phyloP scores from a whole-genome alignment of 2,329 filamentous ascomycete genomes.

The Chaetomium strumarium region DNA sequence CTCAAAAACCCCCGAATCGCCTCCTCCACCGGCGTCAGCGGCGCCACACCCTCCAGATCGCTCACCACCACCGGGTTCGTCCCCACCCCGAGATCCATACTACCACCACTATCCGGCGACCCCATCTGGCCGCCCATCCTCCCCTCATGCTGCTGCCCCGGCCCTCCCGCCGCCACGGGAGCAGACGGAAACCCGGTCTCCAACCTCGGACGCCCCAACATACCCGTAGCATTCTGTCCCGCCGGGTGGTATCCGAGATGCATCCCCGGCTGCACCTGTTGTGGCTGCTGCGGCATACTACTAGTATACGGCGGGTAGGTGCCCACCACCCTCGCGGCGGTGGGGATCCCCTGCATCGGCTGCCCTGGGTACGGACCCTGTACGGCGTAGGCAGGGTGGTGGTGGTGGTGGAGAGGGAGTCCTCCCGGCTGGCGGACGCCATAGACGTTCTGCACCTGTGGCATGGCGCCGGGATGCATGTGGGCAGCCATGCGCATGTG shows the following conservation, averaged over 20 bases:
- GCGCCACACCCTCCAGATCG: too few relatives aligned
- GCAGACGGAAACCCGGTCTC: constrained; percentile 8
- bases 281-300: neutral
- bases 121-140: constrained; percentile 8
- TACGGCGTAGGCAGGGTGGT: neutral
- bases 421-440: constrained; percentile 14
- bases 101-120: neutral
- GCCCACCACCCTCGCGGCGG: constrained; percentile 2
- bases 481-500: constrained; percentile 8
- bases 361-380: neutral
- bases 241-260: neutral
- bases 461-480: constrained; percentile 12
- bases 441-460: constrained; percentile 16
- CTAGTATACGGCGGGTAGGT: constrained; percentile 11
- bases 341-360: neutral
- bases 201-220: constrained; percentile 7
- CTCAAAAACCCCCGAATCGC: constrained; percentile 14
- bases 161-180: neutral
- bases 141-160: neutral
- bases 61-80: neutral
- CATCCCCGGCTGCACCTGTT: neutral
- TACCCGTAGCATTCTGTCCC: neutral
- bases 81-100: neutral
- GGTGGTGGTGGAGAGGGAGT: neutral
- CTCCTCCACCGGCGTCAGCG: constrained; percentile 18